Evolutionary conservation across 2,329 filamentous ascomycete species (phyloP), one percentile per base, ranked within the genome.

Genomic region (Lecanosticta acicola): DNA sequence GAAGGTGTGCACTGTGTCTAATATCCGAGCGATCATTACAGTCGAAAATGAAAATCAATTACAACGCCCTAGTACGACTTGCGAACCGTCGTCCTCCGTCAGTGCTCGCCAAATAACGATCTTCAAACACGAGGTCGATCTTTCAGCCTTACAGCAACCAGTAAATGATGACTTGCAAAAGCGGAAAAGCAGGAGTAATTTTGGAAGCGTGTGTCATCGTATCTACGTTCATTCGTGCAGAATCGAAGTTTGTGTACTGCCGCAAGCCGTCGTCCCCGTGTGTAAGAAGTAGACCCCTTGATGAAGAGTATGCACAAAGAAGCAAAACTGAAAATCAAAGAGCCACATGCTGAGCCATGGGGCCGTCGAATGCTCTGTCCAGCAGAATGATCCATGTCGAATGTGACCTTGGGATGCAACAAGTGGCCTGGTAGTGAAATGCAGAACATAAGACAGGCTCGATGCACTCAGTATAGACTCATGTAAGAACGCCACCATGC

Each of bases 401-500:
- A 11, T 11, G 24, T 29, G 24, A 29, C 24, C 24, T 29, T 29
- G 24, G 11, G 5, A 29, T 29, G 24, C 24, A 29, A 43, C 41
- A 36, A 32, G 20, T 17, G 32, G 26, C 13, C 17, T 34, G 39
- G 39, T 19, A 11, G 24, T 29, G 24, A 29, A 29, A 29, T 7
- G 35, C 48, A 41, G 43, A 18, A 47, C 41, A 47, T 32, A 32
- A 45, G 47, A 20, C 41, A 39, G 38, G 41, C 45, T 33, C 41
- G 39, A 48, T 50, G 45, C 44, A 43, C 47, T 48, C 43, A 43
- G 45, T 35, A 29, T 29, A 29, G 24, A 48, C 43, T 51, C 48
- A 49, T 48, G 38, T 45, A 16, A 39, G 24, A 46, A 54, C 51
- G 48, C 51, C 51, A 48, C 41, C 34, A 51, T 54, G 51, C 51